phyloP scores from a whole-genome alignment of 805 yeast genomes.

The Suhomyces canberraensis region DNA sequence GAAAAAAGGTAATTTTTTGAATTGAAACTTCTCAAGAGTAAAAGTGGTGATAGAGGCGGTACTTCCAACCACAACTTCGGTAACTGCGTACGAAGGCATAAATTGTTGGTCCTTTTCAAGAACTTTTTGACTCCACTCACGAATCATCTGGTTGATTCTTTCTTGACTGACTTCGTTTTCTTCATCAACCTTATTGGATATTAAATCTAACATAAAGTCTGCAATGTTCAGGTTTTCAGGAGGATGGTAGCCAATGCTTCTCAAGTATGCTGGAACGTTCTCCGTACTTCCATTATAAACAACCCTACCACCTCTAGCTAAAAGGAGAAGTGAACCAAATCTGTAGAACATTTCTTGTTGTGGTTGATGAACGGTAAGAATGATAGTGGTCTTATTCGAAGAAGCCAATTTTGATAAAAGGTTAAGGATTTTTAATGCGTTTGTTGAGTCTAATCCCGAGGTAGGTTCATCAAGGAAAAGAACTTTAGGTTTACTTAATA shows the following conservation, averaged over 20 bases:
- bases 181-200: constrained; percentile 44
- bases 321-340: constrained; percentile 69
- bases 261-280: constrained; percentile 48
- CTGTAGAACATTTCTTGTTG: constrained; percentile 58
- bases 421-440: constrained; percentile 64
- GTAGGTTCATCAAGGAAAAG: constrained; percentile 85
- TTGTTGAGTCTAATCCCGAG: constrained; percentile 80
- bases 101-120: not conserved
- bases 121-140: constrained; percentile 20
- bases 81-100: not conserved
- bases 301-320: constrained; percentile 71
- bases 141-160: constrained; percentile 24
- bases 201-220: constrained; percentile 67
- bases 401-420: constrained; percentile 55
- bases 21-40: not conserved
- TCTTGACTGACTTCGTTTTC: constrained; percentile 15
- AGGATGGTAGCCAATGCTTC: constrained; percentile 47
- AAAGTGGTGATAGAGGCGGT: not conserved
- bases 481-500: constrained; percentile 68
- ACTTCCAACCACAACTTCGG: not conserved
- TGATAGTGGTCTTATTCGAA: constrained; percentile 62
- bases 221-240: constrained; percentile 68
- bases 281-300: constrained; percentile 61
- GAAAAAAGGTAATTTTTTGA: constrained; percentile 17
- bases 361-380: constrained; percentile 82